phyloP scores from a whole-genome alignment of 441 rosid genomes.

The Isatis lusitanica region DNA sequence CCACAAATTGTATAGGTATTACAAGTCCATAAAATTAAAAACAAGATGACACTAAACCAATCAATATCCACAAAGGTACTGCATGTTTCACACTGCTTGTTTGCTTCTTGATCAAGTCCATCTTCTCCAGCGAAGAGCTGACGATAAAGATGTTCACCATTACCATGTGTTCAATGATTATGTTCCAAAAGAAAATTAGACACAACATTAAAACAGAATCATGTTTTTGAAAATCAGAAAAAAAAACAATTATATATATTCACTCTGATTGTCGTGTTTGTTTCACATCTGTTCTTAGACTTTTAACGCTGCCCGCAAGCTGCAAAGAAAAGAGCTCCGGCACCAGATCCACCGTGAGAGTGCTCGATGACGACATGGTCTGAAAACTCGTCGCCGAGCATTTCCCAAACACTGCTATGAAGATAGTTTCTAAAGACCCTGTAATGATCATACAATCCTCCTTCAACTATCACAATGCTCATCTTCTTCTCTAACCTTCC shows the following conservation, averaged over 20 bases:
- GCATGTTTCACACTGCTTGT: no score
- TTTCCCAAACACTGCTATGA: conserved; percentile 63
- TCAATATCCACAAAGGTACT: no score
- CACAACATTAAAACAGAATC: not conserved
- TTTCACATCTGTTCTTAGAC: not conserved
- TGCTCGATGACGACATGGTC: conserved; percentile 52
- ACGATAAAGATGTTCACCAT: no score
- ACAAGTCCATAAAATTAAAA: no score
- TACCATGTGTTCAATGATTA: no score
- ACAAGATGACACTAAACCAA: no score
- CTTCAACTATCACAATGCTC: conserved; percentile 57
- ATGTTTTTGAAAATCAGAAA: not conserved
- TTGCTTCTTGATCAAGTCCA: no score
- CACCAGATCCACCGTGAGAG: conserved; percentile 57
- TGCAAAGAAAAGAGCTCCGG: conserved; percentile 58
- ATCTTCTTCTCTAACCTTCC: conserved; percentile 52
- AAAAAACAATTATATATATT: not conserved
- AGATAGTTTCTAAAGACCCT: conserved; percentile 60
- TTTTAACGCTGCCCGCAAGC: conserved; percentile 7
- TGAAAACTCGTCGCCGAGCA: conserved; percentile 62
- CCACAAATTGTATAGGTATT: no score
- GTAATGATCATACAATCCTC: conserved; percentile 67
- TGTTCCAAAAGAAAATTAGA: not conserved
- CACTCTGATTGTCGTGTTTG: not conserved
- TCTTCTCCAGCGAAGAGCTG: no score